Conservation (phyloP, 495 filamentous ascomycete species). For the Astrothelium subdiscretum region DNA sequence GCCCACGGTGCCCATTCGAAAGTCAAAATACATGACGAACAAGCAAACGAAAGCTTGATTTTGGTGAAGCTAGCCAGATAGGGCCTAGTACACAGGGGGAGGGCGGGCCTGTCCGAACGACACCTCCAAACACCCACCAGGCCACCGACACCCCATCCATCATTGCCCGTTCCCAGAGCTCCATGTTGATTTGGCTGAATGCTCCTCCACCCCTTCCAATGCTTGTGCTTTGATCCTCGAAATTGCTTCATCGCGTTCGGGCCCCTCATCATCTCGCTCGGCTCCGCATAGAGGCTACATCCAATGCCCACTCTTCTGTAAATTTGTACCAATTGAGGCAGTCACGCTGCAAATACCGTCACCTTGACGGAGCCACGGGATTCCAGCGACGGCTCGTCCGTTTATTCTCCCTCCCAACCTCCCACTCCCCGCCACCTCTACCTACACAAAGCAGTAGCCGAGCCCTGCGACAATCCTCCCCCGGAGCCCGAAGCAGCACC, state of each 20-base stretch:
- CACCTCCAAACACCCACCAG: no score
- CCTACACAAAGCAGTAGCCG: not conserved
- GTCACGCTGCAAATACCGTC: not conserved
- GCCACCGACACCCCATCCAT: no score
- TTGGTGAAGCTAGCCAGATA: not conserved
- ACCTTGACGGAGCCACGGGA: constrained; percentile 2
- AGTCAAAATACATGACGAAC: no score
- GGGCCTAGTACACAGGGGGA: not conserved
- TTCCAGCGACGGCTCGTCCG: constrained; percentile 1
- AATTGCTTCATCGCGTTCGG: not conserved
- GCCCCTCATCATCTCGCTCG: not conserved
- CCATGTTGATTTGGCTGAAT: no score
- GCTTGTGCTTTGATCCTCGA: not conserved
- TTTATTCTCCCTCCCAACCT: not conserved
- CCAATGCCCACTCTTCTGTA: not conserved
- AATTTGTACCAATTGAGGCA: not conserved
- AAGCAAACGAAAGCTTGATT: not conserved
- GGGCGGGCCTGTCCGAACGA: not conserved
- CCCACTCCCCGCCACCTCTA: not conserved
- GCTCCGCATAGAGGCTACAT: not conserved
- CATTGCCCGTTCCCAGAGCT: no score
- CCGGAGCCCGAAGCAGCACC: not conserved
- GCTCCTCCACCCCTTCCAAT: no score
- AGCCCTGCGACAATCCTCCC: not conserved
- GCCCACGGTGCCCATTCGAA: no score